Base-by-base conservation (phyloP, 2,329 filamentous ascomycete genomes). In the Didymella pomorum region DNA sequence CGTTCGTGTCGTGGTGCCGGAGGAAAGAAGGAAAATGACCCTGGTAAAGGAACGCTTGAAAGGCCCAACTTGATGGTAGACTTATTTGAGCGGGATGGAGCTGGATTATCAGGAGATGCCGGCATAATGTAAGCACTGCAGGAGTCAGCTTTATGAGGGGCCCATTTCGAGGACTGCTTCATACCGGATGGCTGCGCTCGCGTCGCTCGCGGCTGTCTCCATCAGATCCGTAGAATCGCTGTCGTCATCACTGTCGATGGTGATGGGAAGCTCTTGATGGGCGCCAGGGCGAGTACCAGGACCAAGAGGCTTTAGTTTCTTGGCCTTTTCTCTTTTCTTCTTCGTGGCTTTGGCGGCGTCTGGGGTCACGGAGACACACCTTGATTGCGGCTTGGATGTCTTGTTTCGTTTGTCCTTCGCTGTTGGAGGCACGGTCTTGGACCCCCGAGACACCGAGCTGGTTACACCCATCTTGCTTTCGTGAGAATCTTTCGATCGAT, bases 241-340 rank as follows among this genome's bases (percentile, higher is more conserved):
- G 3, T 43, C 42, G 2, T 57, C 54, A 10, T 49, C 48, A 42
- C 62, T 61, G n/a, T 62, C 56, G 28, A 67, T 60, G 2, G 42
- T 55, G 21, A 67, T 67, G 11, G 64, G 64, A 1, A 35, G 12
- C 0, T 56, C 12, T 10, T 46, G 28, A 1, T 47, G 54, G n/a
- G 56, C 33, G 21, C 61, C 61, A 4, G 56, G 25, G 4, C 33
- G 51, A 10, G 37, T 53, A 0, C 46, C 28, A 11, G 51, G 28
- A 4, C 39, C 31, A 3, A 37, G 18, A 5, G 48, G 39, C 23
- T 49, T 43, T 2, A 20, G 29, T 11, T 14, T 16, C 31, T 35
- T 8, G 4, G 33, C 4, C 31, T 49, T 9, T 2, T 14, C 31
- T 28, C 35, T 33, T 7, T 25, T 43, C 9, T 26, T 44, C 20